Evolutionary conservation across 2,329 filamentous ascomycete species (phyloP).

Genomic region (Xylaria sp.): DNA sequence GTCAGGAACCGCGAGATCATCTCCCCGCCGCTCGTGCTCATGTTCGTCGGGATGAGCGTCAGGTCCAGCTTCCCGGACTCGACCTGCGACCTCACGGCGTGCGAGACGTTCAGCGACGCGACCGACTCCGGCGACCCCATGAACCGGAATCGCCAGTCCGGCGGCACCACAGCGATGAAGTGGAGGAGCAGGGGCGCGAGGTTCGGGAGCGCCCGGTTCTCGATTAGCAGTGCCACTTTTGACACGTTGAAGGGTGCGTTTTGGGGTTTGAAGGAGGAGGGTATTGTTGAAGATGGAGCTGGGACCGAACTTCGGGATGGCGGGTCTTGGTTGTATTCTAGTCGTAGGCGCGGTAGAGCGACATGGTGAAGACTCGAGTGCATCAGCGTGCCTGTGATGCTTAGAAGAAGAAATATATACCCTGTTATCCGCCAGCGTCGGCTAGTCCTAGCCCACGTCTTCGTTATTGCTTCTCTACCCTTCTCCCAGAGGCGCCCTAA

Average conservation of each 20-base stretch:
- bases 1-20: constrained; percentile 64
- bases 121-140: constrained; percentile 62
- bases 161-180: constrained; percentile 65
- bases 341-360: constrained; percentile 35
- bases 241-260: constrained; percentile 56
- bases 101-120: constrained; percentile 55
- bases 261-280: constrained; percentile 22
- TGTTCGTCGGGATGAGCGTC: constrained; percentile 61
- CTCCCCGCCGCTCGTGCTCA: constrained; percentile 62
- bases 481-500: constrained; percentile 23
- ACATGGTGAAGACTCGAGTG: constrained; percentile 39
- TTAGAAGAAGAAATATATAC: constrained; percentile 44
- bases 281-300: neutral
- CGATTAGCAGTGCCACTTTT: constrained; percentile 66
- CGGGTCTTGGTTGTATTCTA: constrained; percentile 49
- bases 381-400: constrained; percentile 38
- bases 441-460: constrained; percentile 50
- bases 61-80: constrained; percentile 60
- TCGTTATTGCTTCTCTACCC: constrained; percentile 25
- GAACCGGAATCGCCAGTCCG: constrained; percentile 67
- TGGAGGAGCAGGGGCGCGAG: constrained; percentile 65
- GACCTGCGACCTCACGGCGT: constrained; percentile 58
- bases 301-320: neutral
- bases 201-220: constrained; percentile 60
- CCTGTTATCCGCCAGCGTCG: constrained; percentile 49